phyloP scores from a whole-genome alignment of 1,284 basidiomycete genomes.

The Trametes hirsuta region DNA sequence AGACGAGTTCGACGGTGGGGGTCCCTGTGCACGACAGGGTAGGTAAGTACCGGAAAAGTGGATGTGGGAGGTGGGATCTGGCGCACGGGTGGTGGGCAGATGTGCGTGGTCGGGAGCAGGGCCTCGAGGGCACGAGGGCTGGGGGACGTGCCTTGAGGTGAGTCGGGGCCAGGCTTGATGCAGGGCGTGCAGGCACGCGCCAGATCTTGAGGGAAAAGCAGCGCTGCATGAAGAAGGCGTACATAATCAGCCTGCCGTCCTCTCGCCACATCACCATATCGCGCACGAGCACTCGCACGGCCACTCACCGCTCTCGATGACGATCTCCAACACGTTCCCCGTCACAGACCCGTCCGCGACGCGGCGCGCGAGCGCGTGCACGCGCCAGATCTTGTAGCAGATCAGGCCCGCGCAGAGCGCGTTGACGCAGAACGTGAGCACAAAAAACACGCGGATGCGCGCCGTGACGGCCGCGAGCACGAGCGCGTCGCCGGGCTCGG shows the following conservation, averaged over 20 bases:
- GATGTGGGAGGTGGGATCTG: no score
- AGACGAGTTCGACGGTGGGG: no score
- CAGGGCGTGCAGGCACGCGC: no score
- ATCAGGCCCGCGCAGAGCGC: slow-evolving; percentile 9
- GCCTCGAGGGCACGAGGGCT: no score
- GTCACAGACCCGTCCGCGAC: background rate
- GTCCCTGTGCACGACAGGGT: no score
- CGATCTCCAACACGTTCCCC: slow-evolving; percentile 6
- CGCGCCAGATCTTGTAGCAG: slow-evolving; percentile 7
- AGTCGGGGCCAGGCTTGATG: no score
- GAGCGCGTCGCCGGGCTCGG: background rate
- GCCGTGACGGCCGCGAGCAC: slow-evolving; percentile 5
- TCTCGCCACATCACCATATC: background rate
- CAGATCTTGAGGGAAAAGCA: slow-evolving; percentile 10
- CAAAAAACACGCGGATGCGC: slow-evolving; percentile 6
- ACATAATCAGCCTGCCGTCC: background rate
- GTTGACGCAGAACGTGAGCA: slow-evolving; percentile 12
- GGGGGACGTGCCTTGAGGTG: no score
- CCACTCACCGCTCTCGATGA: slow-evolving; percentile 5
- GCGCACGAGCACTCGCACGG: background rate
- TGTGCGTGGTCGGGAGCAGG: no score
- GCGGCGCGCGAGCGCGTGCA: background rate
- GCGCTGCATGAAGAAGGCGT: slow-evolving; percentile 11
- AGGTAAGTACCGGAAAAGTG: no score
- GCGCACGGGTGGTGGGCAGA: no score